Conservation (phyloP, 371 early-diverging fungal species). For the Haplosporangium sp. region DNA sequence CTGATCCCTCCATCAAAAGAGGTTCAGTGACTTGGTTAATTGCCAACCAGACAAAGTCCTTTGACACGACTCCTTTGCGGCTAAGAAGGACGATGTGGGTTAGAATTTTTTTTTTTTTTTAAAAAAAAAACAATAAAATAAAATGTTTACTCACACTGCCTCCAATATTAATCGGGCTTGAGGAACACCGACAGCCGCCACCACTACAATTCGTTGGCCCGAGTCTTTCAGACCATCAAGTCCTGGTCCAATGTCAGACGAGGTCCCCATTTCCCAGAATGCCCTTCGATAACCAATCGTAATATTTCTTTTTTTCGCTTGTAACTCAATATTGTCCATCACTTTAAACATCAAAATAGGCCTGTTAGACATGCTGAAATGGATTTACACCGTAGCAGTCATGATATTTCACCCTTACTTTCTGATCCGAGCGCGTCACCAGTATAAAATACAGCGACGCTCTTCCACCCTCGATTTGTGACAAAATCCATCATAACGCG, state of each 20-base stretch:
- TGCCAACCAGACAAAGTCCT: conserved; percentile 67
- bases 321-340: conserved; percentile 61
- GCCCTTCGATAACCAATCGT: conserved; percentile 60
- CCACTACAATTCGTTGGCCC: conserved; percentile 61
- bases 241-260: conserved; percentile 60
- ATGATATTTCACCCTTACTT: conserved; percentile 38
- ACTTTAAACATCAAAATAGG: conserved; percentile 45
- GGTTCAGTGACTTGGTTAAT: conserved; percentile 60
- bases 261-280: conserved; percentile 63
- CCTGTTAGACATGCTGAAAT: not conserved
- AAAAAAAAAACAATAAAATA: no score
- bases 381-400: not conserved
- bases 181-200: conserved; percentile 63
- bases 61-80: conserved; percentile 30
- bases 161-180: conserved; percentile 54
- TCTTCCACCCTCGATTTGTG: conserved; percentile 65
- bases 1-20: conserved; percentile 33
- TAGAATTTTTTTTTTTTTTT: no score
- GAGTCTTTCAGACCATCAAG: conserved; percentile 58
- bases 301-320: conserved; percentile 59
- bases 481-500: conserved; percentile 67
- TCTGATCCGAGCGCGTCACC: conserved; percentile 66
- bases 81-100: not conserved
- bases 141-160: conserved; percentile 35
- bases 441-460: conserved; percentile 65